phyloP scores from a whole-genome alignment of 345 rosid genomes.

The Boechera stricta region DNA sequence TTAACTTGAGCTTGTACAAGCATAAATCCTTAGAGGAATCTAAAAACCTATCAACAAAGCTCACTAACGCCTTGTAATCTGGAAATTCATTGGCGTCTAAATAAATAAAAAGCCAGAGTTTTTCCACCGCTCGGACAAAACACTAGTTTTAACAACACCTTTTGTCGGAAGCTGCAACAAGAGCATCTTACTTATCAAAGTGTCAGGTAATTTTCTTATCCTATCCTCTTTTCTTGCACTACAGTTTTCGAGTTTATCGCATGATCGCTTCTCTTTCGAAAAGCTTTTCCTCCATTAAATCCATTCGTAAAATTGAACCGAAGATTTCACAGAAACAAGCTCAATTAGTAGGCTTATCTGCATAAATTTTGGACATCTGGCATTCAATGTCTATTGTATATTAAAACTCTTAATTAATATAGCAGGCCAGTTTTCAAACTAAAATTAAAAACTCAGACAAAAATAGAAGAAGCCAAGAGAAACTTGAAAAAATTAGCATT shows the following conservation, averaged over 20 bases:
- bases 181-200: too few species aligned
- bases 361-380: background rate
- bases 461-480: background rate
- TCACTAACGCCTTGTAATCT: too few species aligned
- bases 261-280: background rate
- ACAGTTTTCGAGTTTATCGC: background rate
- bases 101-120: too few species aligned
- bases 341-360: background rate
- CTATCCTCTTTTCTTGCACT: background rate
- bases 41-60: too few species aligned
- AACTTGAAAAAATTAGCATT: background rate
- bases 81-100: too few species aligned
- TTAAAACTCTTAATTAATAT: background rate
- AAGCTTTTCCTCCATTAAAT: background rate
- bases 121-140: too few species aligned
- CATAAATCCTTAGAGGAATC: too few species aligned
- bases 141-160: too few species aligned
- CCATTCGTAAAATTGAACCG: background rate
- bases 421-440: background rate
- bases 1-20: too few species aligned
- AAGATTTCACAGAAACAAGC: background rate
- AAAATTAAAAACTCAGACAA: background rate
- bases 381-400: background rate
- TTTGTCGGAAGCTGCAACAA: too few species aligned
- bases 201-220: too few species aligned